Conservation (phyloP, 106 monocot genomes). For the Phalaenopsis aphrodite region DNA sequence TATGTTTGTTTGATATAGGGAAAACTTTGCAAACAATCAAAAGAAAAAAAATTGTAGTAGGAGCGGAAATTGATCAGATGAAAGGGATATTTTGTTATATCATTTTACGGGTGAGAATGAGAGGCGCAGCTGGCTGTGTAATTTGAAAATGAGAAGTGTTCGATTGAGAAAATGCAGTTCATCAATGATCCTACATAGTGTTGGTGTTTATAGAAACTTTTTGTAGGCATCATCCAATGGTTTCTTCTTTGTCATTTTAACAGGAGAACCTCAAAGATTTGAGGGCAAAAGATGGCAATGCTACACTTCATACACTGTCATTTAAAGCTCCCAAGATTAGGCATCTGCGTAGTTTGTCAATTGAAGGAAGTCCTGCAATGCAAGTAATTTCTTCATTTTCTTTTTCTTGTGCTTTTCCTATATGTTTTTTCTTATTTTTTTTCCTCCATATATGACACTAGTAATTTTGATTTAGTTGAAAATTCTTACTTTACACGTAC, state of each 20-base stretch:
- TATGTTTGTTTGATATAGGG: not conserved
- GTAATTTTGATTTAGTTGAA: not conserved
- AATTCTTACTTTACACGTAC: not conserved
- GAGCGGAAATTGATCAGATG: not conserved
- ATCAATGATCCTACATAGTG: too few species aligned
- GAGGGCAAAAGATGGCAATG: slow-evolving; percentile 18
- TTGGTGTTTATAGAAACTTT: not conserved
- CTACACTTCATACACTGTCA: slow-evolving; percentile 15
- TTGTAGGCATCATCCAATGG: not conserved
- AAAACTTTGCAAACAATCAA: not conserved
- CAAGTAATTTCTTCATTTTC: slow-evolving; percentile 11
- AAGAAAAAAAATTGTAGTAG: not conserved
- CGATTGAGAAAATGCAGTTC: not conserved
- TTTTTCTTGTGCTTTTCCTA: not conserved
- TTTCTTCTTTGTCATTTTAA: slow-evolving; percentile 1
- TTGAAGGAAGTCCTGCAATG: slow-evolving; percentile 20
- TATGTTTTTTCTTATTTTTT: not conserved
- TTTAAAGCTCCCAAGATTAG: slow-evolving; percentile 20
- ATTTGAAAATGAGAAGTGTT: not conserved
- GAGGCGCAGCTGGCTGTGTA: not conserved
- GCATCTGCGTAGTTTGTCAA: slow-evolving; percentile 16
- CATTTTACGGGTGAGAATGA: not conserved
- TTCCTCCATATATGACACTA: not conserved
- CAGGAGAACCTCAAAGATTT: slow-evolving; percentile 19
- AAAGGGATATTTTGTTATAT: not conserved